A percentile compares a stretch with the other conserved stretches of the same genome.
These are phyloP conservation scores for Aureobasidium lini DNA, from an alignment of 2,329 filamentous ascomycete genomes.

Conservation along the genomic window DNA sequence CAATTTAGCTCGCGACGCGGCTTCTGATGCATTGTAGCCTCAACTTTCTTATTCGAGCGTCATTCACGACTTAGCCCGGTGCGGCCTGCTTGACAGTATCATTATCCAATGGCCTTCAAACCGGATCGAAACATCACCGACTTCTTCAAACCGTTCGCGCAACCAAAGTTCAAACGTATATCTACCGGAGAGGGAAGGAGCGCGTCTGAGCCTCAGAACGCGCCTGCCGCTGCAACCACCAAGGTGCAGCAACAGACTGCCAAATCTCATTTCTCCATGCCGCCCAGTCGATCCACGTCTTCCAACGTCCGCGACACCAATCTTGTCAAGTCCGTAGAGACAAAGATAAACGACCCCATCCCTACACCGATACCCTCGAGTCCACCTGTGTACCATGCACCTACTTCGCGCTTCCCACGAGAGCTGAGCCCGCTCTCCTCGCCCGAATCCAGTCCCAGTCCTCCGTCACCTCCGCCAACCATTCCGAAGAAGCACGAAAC, in stretches of 20 bases:
- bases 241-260: slow-evolving; percentile 20
- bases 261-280: slow-evolving; percentile 18
- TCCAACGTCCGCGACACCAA: not conserved
- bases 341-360: not conserved
- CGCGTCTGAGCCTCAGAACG: slow-evolving; percentile 10
- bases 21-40: not conserved
- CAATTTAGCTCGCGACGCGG: slow-evolving; percentile 8
- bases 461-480: not conserved
- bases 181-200: not conserved
- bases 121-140: slow-evolving; percentile 29
- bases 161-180: slow-evolving; percentile 20
- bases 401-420: not conserved
- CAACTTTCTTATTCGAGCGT: not conserved
- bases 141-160: slow-evolving; percentile 39
- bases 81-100: not conserved
- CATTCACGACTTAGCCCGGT: not conserved
- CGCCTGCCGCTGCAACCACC: slow-evolving; percentile 19
- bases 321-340: not conserved
- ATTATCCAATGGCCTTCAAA: not conserved
- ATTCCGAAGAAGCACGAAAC: not conserved
- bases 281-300: not conserved
- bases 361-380: slow-evolving; percentile 8
- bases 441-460: not conserved
- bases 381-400: not conserved
- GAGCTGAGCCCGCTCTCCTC: slow-evolving; percentile 15